Evolutionary conservation across 1,284 basidiomycete genomes (phyloP).

Genomic region (Phlebopus sp.): DNA sequence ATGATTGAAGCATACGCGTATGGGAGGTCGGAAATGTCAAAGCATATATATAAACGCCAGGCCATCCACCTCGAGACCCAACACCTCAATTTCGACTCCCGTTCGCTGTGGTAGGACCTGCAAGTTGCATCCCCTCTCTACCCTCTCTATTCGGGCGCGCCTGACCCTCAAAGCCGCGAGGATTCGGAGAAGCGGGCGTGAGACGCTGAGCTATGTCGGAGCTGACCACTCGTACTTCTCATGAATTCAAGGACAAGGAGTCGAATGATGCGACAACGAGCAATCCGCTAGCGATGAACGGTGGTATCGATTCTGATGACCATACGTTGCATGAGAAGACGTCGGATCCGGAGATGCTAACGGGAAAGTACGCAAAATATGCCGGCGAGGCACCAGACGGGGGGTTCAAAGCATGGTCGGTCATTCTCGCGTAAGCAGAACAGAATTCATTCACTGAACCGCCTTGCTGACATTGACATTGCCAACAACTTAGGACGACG

Average conservation of each 20-base stretch:
- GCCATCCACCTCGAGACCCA: too few relatives aligned
- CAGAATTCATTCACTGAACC: neutral
- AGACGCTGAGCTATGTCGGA: neutral
- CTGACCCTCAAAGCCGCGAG: too few relatives aligned
- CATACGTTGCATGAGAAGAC: slow-evolving; percentile 9
- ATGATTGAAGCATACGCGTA: slow-evolving; percentile 11
- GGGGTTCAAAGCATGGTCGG: slow-evolving; percentile 51
- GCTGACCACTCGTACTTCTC: neutral
- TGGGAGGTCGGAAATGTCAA: neutral
- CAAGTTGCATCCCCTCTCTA: too few relatives aligned
- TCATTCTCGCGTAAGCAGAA: slow-evolving; percentile 42
- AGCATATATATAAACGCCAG: neutral
- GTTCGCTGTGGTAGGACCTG: too few relatives aligned
- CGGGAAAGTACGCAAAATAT: slow-evolving; percentile 21
- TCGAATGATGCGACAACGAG: neutral
- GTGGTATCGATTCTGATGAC: neutral
- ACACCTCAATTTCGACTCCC: too few relatives aligned
- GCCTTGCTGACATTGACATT: slow-evolving; percentile 9
- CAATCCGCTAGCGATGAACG: neutral
- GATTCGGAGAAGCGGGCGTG: too few relatives aligned
- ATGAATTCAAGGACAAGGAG: neutral
- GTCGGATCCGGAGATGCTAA: slow-evolving; percentile 11
- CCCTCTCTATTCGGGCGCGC: too few relatives aligned
- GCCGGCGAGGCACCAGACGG: slow-evolving; percentile 42
- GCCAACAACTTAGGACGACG: slow-evolving; percentile 17